Conservation (phyloP, 202 grass and related monocot genomes). For the Panicum virgatum region DNA sequence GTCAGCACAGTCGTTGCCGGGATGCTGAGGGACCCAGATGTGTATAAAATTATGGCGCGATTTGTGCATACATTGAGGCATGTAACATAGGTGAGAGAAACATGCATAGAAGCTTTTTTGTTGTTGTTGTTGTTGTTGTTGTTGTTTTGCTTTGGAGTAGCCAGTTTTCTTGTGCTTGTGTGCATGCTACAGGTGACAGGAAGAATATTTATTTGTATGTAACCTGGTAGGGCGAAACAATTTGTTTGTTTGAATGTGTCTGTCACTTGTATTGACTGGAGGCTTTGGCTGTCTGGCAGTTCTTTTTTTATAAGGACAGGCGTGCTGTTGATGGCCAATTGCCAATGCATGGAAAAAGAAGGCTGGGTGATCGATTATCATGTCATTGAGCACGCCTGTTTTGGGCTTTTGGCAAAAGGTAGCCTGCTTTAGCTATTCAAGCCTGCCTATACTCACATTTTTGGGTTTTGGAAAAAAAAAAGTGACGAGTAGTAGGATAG, state of each 20-base stretch:
- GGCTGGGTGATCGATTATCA: neutral
- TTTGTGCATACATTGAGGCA: constrained; percentile 34
- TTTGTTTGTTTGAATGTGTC: neutral
- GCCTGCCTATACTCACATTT: neutral
- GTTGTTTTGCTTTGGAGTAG: neutral
- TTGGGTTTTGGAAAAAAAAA: constrained; percentile 19
- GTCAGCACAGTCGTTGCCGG: constrained; percentile 61
- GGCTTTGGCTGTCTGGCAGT: neutral
- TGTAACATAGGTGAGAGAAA: constrained; percentile 40
- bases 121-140: no score
- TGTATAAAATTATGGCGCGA: neutral
- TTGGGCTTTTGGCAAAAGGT: constrained; percentile 42
- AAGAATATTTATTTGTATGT: constrained; percentile 2
- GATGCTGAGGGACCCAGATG: constrained; percentile 41
- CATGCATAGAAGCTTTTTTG: neutral
- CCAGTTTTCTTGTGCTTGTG: constrained; percentile 4
- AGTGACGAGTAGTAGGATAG: neutral
- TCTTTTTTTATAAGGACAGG: no score
- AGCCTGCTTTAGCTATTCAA: constrained; percentile 34
- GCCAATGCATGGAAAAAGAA: neutral
- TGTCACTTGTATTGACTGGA: neutral
- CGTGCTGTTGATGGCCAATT: no score
- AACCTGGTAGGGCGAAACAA: neutral
- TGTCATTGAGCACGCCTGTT: neutral
- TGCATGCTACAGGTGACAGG: constrained; percentile 35